Percentiles rank a stretch among this genome's conserved stretches.
phyloP scores from a whole-genome alignment of 2,329 filamentous ascomycete genomes.

The Botrytis galanthina region DNA sequence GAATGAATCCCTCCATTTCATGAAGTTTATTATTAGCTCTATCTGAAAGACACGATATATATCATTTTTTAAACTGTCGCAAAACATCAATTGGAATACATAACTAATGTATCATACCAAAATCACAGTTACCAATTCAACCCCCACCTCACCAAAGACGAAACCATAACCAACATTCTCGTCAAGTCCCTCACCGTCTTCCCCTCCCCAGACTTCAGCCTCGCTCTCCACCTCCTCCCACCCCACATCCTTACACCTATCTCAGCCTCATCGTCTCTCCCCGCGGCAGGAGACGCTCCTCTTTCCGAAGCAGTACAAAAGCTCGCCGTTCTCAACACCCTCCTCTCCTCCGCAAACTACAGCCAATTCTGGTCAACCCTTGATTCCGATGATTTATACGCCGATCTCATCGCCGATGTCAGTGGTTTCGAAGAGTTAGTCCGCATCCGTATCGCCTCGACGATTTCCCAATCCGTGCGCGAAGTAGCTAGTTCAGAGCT shows the following conservation, averaged over 20 bases:
- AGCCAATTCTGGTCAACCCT: constrained; percentile 88
- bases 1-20: constrained; percentile 54
- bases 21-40: constrained; percentile 77
- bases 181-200: constrained; percentile 98
- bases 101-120: constrained; percentile 14
- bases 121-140: constrained; percentile 92
- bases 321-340: constrained; percentile 65
- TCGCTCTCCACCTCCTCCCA: constrained; percentile 90
- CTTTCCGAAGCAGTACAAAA: constrained; percentile 83
- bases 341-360: constrained; percentile 90
- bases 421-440: constrained; percentile 93
- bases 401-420: constrained; percentile 92
- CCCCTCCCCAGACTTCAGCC: constrained; percentile 90
- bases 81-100: background rate
- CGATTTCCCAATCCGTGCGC: constrained; percentile 77
- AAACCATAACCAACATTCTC: constrained; percentile 98
- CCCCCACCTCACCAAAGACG: constrained; percentile 93
- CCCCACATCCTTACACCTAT: constrained; percentile 70
- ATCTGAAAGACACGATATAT: constrained; percentile 57
- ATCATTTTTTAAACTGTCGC: constrained; percentile 19
- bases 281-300: constrained; percentile 58
- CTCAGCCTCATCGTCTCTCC: constrained; percentile 47
- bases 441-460: constrained; percentile 82
- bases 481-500: constrained; percentile 67
- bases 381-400: constrained; percentile 92